Base-by-base conservation (phyloP, 257 asterid genomes). In the Handroanthus guayacan region DNA sequence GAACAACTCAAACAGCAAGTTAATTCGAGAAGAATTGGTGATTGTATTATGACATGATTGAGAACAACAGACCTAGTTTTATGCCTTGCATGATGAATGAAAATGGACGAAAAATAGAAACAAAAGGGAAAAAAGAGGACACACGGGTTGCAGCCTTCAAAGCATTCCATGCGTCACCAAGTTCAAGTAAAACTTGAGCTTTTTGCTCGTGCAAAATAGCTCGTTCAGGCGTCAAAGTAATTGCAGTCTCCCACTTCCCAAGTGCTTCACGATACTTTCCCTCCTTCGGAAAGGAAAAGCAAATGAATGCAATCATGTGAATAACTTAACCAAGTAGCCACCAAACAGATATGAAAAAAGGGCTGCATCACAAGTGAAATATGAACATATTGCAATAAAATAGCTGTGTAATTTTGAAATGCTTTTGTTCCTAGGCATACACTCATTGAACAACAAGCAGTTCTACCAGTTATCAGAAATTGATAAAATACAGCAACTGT, bases 221-320 rank as follows among this genome's bases (percentile, higher is more conserved):
- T 71, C 83, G 82, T 17, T 87, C 89, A 12, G 98, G 97, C 84
- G 78, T 78, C 83, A 94, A 82, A 38, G 81, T 85, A 71, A 92
- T 82, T 14, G 97, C 97, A 73, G 91, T 79, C 83, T 92, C 97
- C 97, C 98, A 94, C 82, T 92, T 94, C 47, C 93, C 96, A 65
- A 94, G 97, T 47, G 97, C 97, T 80, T 90, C 97, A 20, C 86
- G 85, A 74, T 82, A 92, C 68, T 81, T 86, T 72, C 97, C 96
- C 68, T 87, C 93, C 97, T 94, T 72, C 78, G 80, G 17, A 43
- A 61, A 25, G 31, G 4, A 71, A 69, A 66, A 77, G 67, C 9
- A 17, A 69, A 45, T 43, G 14, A 34, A 62, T 10, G 6, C 44
- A 38, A 39, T 11, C 63, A 36, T 58, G 11, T 38, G 55, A 72